These are phyloP conservation scores for Ceratobasidium papillatum DNA, from an alignment of 1,284 basidiomycete species.

Conservation along the genomic window DNA sequence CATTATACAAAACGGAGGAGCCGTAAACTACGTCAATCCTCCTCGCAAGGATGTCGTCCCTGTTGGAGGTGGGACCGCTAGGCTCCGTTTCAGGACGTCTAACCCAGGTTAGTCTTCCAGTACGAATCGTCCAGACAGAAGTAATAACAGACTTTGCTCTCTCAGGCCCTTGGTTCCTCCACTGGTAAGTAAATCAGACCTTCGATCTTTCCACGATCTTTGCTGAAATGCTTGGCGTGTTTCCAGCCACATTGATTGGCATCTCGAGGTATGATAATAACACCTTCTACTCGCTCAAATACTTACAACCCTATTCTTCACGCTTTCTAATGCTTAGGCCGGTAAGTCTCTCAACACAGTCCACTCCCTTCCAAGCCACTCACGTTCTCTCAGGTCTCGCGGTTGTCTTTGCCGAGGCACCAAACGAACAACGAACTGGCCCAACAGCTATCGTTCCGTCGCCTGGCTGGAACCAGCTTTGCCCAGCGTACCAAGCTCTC, in stretches of 20 bases:
- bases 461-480: slow-evolving; percentile 53
- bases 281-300: neutral
- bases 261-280: slow-evolving; percentile 51
- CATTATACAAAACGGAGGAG: slow-evolving; percentile 53
- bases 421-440: slow-evolving; percentile 46
- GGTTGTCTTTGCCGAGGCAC: slow-evolving; percentile 56
- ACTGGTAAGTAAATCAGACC: neutral
- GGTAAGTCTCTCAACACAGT: neutral
- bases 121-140: neutral
- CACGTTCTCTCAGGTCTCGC: slow-evolving; percentile 53
- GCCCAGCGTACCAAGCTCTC: slow-evolving; percentile 49
- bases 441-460: neutral
- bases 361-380: slow-evolving; percentile 28
- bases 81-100: slow-evolving; percentile 58
- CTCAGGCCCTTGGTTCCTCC: slow-evolving; percentile 52
- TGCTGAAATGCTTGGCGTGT: slow-evolving; percentile 48
- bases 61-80: slow-evolving; percentile 49
- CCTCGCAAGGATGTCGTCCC: slow-evolving; percentile 54
- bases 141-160: neutral
- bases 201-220: neutral
- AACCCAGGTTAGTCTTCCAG: slow-evolving; percentile 52
- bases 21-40: slow-evolving; percentile 54
- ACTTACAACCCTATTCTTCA: neutral
- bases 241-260: slow-evolving; percentile 61
- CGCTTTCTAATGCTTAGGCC: neutral